A percentile compares a stretch with the other conserved stretches of the same genome.
phyloP scores from a whole-genome alignment of 305 asterid genomes.

The Nicotiana rustica region DNA sequence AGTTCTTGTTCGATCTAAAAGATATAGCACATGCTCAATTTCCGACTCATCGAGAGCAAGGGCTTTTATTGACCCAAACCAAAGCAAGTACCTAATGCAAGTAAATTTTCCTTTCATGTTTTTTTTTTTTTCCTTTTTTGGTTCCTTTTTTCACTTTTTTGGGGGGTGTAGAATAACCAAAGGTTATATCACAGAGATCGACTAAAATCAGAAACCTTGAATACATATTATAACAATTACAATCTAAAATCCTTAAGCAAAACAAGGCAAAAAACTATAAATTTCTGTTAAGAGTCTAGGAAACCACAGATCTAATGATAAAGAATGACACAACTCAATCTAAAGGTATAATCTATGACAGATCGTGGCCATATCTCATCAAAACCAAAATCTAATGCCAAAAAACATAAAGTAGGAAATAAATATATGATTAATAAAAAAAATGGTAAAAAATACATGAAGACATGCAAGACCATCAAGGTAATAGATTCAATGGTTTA shows the following conservation, averaged over 20 bases:
- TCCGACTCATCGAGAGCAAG: background rate
- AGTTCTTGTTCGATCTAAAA: background rate
- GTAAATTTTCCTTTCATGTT: background rate
- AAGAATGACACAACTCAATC: background rate
- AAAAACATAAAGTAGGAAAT: background rate
- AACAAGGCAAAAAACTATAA: too few relatives aligned
- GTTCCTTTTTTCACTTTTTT: background rate
- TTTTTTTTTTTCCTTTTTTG: background rate
- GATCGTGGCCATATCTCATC: background rate
- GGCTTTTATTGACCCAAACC: background rate
- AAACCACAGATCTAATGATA: background rate
- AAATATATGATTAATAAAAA: background rate
- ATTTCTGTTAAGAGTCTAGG: too few relatives aligned
- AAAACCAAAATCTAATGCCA: background rate
- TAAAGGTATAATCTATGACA: background rate
- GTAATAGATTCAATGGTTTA: background rate
- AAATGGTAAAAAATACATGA: background rate
- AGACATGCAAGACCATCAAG: background rate
- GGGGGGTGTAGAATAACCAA: background rate
- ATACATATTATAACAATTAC: too few relatives aligned
- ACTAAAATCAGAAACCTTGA: background rate
- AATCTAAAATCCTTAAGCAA: too few relatives aligned
- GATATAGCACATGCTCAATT: background rate
- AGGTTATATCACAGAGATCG: background rate
- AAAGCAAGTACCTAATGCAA: background rate